Conservation (phyloP, 2,329 filamentous ascomycete genomes). For the Aspergillus fischeri region DNA sequence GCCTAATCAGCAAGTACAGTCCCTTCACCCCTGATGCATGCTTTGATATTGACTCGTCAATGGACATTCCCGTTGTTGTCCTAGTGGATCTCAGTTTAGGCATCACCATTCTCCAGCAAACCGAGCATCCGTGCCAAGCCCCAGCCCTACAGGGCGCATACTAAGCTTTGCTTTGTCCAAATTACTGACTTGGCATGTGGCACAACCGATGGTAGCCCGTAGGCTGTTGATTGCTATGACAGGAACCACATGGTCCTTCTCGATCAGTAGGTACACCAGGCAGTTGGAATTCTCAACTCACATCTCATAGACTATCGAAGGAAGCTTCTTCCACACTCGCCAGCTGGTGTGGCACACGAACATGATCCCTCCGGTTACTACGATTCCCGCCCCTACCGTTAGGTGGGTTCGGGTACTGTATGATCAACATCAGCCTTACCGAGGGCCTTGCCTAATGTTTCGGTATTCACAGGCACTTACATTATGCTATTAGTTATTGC, state of each 20-base stretch:
- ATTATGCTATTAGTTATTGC: neutral
- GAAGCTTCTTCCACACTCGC: neutral
- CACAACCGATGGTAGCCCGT: neutral
- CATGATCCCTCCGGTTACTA: neutral
- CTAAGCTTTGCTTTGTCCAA: neutral
- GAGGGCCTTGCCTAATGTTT: neutral
- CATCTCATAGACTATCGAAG: constrained; percentile 1
- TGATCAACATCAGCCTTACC: neutral
- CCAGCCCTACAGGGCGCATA: constrained; percentile 28
- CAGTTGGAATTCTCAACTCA: neutral
- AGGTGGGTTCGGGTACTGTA: neutral
- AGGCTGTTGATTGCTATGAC: neutral
- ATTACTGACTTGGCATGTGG: no score
- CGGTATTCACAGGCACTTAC: neutral
- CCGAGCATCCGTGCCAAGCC: constrained; percentile 19
- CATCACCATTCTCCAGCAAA: neutral
- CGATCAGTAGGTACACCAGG: neutral
- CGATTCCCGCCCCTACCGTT: neutral
- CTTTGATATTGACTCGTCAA: neutral
- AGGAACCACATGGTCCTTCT: constrained; percentile 2
- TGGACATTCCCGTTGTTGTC: neutral
- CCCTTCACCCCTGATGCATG: neutral
- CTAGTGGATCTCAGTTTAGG: neutral
- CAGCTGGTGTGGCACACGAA: neutral
- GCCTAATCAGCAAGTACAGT: neutral